Evolutionary conservation across 108 stramenopile species (phyloP).

Genomic region (Nannochloropsis salina): DNA sequence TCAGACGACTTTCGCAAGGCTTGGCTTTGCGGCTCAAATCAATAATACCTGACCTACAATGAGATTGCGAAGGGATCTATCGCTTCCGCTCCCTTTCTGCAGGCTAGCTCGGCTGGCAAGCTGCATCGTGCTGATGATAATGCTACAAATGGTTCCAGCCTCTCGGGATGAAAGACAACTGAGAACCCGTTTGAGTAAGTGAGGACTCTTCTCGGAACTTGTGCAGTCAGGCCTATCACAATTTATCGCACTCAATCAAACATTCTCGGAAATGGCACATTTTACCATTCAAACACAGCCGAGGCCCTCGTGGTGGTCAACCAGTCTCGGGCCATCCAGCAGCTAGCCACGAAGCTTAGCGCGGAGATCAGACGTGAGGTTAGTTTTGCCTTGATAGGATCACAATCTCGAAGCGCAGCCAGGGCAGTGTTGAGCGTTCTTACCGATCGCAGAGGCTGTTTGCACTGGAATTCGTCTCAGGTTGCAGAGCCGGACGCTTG

Average conservation of each 20-base stretch:
- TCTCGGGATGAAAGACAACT: not conserved
- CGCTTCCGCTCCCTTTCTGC: too few species aligned
- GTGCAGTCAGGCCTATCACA: too few species aligned
- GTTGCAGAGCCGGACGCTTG: not conserved
- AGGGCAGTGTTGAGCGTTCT: not conserved
- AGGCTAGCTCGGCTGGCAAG: not conserved
- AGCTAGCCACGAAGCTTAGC: not conserved
- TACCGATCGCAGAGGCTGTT: not conserved
- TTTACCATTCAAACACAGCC: not conserved
- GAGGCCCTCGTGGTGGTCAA: not conserved
- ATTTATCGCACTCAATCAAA: too few species aligned
- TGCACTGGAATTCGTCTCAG: not conserved
- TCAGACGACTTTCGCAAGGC: too few species aligned
- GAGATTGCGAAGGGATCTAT: too few species aligned
- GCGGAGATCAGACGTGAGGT: not conserved
- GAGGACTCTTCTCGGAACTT: not conserved
- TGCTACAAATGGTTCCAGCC: not conserved
- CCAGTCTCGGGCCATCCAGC: conserved; percentile 8
- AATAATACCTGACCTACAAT: too few species aligned
- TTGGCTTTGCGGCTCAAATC: too few species aligned
- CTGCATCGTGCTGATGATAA: not conserved
- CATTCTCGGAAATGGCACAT: too few species aligned
- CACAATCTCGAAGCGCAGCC: not conserved
- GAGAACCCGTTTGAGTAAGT: conserved; percentile 13
- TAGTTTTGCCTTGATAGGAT: not conserved